A percentile compares a stretch with the other conserved stretches of the same genome.
These are phyloP conservation scores for Teunomyces tritomae DNA, from an alignment of 805 yeast genomes.

Conservation along the genomic window DNA sequence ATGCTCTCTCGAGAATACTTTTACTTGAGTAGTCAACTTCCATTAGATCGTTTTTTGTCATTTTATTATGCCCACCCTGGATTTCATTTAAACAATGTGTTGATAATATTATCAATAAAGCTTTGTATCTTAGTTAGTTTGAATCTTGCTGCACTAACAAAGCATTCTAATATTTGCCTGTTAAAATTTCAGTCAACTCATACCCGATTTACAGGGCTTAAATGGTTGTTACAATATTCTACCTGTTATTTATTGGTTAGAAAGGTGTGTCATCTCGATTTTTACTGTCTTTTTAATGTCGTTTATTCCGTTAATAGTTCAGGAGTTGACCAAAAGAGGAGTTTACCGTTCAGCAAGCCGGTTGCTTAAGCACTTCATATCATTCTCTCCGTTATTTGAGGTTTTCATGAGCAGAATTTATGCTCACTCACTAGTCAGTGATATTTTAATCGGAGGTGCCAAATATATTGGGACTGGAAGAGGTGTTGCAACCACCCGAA, in stretches of 20 bases:
- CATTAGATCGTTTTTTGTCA: constrained; percentile 84
- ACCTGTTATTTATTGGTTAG: constrained; percentile 90
- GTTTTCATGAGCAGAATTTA: constrained; percentile 94
- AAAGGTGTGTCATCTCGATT: constrained; percentile 82
- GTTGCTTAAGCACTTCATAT: constrained; percentile 69
- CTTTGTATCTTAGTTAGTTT: constrained; percentile 77
- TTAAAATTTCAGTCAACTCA: constrained; percentile 65
- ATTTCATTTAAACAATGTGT: constrained; percentile 86
- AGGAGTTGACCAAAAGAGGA: constrained; percentile 86
- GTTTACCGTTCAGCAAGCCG: constrained; percentile 68
- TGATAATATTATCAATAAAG: constrained; percentile 81
- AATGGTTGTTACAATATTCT: constrained; percentile 80
- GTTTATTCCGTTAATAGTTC: constrained; percentile 81
- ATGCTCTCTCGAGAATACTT: constrained; percentile 87
- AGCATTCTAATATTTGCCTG: constrained; percentile 68
- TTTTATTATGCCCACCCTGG: constrained; percentile 98
- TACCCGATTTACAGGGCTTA: constrained; percentile 72
- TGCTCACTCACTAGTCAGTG: constrained; percentile 70
- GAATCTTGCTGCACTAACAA: constrained; percentile 73
- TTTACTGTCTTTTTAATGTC: constrained; percentile 92
- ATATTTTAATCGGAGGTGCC: constrained; percentile 88
- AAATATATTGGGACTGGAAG: constrained; percentile 89
- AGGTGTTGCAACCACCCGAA: constrained; percentile 85
- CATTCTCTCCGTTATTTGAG: constrained; percentile 88
- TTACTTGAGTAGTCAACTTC: constrained; percentile 84